Evolutionary conservation across 2,329 filamentous ascomycete genomes (phyloP).

Genomic region (Delphinella strobiligena): DNA sequence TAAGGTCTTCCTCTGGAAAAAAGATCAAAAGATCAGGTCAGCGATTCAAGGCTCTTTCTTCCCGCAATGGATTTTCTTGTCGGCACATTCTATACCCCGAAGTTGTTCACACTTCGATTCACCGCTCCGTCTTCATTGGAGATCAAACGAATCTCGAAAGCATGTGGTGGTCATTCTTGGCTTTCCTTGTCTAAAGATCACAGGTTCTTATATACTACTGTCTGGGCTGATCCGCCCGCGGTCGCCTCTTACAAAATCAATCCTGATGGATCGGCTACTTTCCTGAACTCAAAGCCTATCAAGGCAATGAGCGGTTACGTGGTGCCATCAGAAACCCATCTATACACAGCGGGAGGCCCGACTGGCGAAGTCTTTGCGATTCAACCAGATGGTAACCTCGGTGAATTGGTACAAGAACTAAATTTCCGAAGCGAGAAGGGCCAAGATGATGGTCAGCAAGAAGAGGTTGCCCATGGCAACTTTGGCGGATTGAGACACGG

Average conservation of each 20-base stretch:
- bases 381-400: slow-evolving; percentile 18
- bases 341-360: slow-evolving; percentile 22
- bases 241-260: slow-evolving; percentile 19
- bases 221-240: slow-evolving; percentile 22
- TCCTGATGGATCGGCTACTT: slow-evolving; percentile 14
- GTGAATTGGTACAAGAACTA: slow-evolving; percentile 20
- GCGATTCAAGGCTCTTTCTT: background rate
- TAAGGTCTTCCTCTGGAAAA: no score
- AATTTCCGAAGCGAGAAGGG: slow-evolving; percentile 18
- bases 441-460: slow-evolving; percentile 14
- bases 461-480: slow-evolving; percentile 20
- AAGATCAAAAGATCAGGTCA: no score
- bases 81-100: slow-evolving; percentile 21
- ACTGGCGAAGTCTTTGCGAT: slow-evolving; percentile 22
- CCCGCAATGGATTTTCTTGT: slow-evolving; percentile 23
- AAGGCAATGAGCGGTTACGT: slow-evolving; percentile 21
- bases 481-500: slow-evolving; percentile 24
- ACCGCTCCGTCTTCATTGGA: slow-evolving; percentile 10
- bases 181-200: slow-evolving; percentile 19
- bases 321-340: slow-evolving; percentile 12
- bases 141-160: slow-evolving; percentile 16
- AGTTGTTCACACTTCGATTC: slow-evolving; percentile 21
- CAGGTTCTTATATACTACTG: slow-evolving; percentile 21
- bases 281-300: slow-evolving; percentile 21
- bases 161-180: slow-evolving; percentile 24